Percentiles rank a stretch among this genome's conserved stretches.
These are phyloP conservation scores for Neobulgaria alba DNA, from an alignment of 2,329 filamentous ascomycete species.

Conservation along the genomic window DNA sequence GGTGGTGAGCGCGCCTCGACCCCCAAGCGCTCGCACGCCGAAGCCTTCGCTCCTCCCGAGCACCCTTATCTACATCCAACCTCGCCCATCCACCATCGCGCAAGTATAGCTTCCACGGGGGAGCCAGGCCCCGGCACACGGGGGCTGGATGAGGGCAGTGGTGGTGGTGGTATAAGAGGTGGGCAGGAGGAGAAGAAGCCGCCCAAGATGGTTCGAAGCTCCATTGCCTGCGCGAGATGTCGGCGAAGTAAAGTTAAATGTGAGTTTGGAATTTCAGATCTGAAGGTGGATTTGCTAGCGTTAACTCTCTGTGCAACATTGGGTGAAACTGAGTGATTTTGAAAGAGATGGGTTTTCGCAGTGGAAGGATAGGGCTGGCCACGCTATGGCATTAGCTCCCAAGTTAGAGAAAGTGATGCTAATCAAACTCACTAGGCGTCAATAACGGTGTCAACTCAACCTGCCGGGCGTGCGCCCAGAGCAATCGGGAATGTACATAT, in stretches of 20 bases:
- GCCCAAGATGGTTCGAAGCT: constrained; percentile 57
- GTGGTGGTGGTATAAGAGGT: constrained; percentile 25
- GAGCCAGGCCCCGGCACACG: constrained; percentile 17
- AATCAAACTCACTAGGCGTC: constrained; percentile 21
- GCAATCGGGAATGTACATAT: constrained; percentile 65
- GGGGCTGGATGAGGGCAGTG: constrained; percentile 22
- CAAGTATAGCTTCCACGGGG: constrained; percentile 19
- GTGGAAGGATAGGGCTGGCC: too few species aligned
- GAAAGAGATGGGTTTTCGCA: too few species aligned
- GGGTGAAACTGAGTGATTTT: not conserved
- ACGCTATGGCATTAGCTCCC: too few species aligned
- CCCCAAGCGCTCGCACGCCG: constrained; percentile 28
- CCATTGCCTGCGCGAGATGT: constrained; percentile 69
- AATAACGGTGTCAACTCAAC: constrained; percentile 64
- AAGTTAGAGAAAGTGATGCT: too few species aligned
- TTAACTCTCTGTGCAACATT: not conserved
- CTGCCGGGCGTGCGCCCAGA: constrained; percentile 67
- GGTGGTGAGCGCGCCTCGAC: constrained; percentile 22
- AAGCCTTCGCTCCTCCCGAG: constrained; percentile 23
- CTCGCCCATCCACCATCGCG: constrained; percentile 23
- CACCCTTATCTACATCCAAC: constrained; percentile 23
- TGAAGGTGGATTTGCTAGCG: too few species aligned
- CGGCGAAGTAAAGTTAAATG: constrained; percentile 81
- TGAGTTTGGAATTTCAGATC: constrained; percentile 32
- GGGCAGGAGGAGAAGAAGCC: constrained; percentile 36